Evolutionary conservation across 192 early-diverging fungal species (phyloP).

Genomic region (Backusella luteola): DNA sequence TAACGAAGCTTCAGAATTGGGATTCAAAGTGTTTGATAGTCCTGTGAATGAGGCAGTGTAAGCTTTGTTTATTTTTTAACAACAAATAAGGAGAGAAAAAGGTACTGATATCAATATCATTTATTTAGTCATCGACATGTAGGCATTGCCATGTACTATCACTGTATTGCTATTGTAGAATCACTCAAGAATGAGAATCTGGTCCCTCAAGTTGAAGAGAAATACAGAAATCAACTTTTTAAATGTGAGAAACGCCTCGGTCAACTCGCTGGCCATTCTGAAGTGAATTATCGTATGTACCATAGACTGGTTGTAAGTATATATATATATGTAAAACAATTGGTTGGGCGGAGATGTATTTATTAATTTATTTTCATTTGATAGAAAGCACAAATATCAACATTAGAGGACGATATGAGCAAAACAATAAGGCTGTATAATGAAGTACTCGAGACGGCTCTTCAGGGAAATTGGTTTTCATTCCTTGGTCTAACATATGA

Average conservation of each 20-base stretch:
- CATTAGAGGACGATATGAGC: constrained; percentile 12
- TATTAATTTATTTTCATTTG: background rate
- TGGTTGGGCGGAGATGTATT: no score
- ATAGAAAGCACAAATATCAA: constrained; percentile 20
- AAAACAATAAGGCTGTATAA: constrained; percentile 5
- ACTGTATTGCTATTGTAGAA: constrained; percentile 23
- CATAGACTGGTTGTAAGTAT: constrained; percentile 24
- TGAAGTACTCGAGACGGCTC: constrained; percentile 5
- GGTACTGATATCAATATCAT: background rate
- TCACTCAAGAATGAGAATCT: background rate
- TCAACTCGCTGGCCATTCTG: constrained; percentile 16
- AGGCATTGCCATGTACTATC: constrained; percentile 27
- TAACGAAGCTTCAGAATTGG: constrained; percentile 16
- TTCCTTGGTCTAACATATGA: constrained; percentile 23
- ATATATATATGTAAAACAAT: background rate
- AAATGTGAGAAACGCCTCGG: background rate
- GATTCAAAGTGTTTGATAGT: constrained; percentile 24
- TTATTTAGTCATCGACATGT: constrained; percentile 26
- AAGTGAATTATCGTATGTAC: constrained; percentile 31
- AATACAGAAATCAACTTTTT: constrained; percentile 11
- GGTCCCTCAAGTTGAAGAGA: background rate
- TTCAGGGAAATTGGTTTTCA: constrained; percentile 18
- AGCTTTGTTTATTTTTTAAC: background rate
- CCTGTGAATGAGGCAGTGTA: constrained; percentile 20
- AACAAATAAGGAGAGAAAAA: no score